Evolutionary conservation across 768 basidiomycete species (phyloP), one percentile per base, ranked within the genome.

Genomic region (Suillus occidentalis): DNA sequence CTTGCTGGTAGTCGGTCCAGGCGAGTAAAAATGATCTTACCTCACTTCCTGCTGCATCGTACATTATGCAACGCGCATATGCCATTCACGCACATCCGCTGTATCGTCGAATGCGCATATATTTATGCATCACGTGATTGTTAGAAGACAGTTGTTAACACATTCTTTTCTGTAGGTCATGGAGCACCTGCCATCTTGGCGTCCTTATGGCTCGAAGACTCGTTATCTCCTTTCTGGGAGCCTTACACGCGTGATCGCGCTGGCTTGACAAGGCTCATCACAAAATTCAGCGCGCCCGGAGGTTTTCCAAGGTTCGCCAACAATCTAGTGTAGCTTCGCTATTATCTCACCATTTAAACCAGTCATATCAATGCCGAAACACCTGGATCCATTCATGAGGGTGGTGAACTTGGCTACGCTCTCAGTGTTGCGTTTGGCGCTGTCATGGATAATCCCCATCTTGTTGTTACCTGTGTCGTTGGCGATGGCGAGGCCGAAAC

Each of bases 371-470:
- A 94, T 65, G 90, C 94, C 0, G 86, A 92, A 75, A 94, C 92
- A 1, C 95, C 94, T 22, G 95, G 95, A 6, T 83, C 86, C 4
- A 96, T 97, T 67, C 95, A 97, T 70, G 95, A 97, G 77, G 95
- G 95, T 62, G 90, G 89, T 36, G 95, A 96, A 75, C 84, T 96
- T 16, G 94, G 95, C 9, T 97, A 96, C 68, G 93, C 93, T 4
- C 86, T 95, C 43, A 84, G 88, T 49, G 94, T 94, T 10, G 84
- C 92, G 1, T 96, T 92, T 71, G 95, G 95, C 42, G 89, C 91
- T 31, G 87, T 92, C 69, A 94, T 97, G 91, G 95, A 97, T 74
- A 89, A 92, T 67, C 94, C 94, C 9, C 83, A 95, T 72, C 86
- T 94, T 20, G 84, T 96, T 69, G 87, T 90, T 22, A 83, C 88